A percentile compares a stretch with the other conserved stretches of the same genome.
Evolutionary conservation across 495 filamentous ascomycete genomes (phyloP).

Genomic region (Bathelium albidoporum): DNA sequence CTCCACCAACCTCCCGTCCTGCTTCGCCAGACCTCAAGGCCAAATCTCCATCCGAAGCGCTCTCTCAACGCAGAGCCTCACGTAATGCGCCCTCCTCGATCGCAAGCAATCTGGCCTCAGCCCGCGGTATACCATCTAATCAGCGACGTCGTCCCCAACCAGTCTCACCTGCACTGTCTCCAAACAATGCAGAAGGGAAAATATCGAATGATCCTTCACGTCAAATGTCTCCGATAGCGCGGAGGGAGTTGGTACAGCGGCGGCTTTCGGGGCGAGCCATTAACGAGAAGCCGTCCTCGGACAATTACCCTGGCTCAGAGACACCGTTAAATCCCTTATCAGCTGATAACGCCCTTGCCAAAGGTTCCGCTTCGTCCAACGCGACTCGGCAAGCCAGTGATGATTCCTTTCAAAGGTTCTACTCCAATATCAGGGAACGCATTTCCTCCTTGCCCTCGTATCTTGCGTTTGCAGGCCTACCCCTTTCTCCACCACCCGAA

Average conservation of each 20-base stretch:
- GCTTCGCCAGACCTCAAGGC: slow-evolving; percentile 22
- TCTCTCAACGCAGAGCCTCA: slow-evolving; percentile 41
- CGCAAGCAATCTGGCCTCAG: slow-evolving; percentile 81
- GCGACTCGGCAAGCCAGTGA: slow-evolving; percentile 35
- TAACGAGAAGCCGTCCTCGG: background rate
- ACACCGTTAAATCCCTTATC: background rate
- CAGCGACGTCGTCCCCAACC: slow-evolving; percentile 50
- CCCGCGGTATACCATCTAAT: slow-evolving; percentile 70
- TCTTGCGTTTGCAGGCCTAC: slow-evolving; percentile 83
- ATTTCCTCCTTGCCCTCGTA: slow-evolving; percentile 50
- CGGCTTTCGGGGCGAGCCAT: background rate
- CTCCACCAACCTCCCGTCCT: slow-evolving; percentile 7
- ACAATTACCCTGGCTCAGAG: background rate
- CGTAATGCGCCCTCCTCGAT: slow-evolving; percentile 74
- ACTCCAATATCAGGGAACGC: slow-evolving; percentile 36
- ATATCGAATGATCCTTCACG: slow-evolving; percentile 41
- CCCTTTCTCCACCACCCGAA: slow-evolving; percentile 39
- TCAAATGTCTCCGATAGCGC: background rate
- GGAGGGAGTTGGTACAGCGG: background rate
- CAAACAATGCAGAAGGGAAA: slow-evolving; percentile 64
- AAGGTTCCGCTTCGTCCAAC: background rate
- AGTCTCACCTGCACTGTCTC: slow-evolving; percentile 57
- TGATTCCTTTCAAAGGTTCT: slow-evolving; percentile 80
- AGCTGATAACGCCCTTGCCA: background rate
- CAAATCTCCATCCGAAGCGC: slow-evolving; percentile 35